Evolutionary conservation across 2,329 filamentous ascomycete genomes (phyloP).

Genomic region (Ascochyta clinopodiicola): DNA sequence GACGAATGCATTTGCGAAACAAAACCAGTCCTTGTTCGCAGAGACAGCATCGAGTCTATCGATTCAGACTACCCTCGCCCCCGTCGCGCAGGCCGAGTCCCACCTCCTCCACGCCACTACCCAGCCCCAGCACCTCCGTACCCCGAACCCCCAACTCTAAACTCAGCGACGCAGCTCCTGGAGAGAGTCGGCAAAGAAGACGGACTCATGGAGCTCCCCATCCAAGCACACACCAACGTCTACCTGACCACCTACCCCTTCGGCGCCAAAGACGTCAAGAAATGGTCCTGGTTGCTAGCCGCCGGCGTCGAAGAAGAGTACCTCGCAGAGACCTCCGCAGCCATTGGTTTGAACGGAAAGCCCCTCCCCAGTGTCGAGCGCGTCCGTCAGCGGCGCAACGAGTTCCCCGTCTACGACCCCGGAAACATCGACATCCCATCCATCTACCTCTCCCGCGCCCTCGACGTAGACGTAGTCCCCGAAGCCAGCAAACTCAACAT

Average conservation of each 20-base stretch:
- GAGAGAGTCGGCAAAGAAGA: conserved; percentile 24
- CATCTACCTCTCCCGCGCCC: conserved; percentile 29
- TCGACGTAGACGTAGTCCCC: conserved; percentile 25
- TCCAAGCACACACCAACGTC: conserved; percentile 21
- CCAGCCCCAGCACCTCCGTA: not conserved
- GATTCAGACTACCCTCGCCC: conserved; percentile 13
- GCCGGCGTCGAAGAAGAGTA: conserved; percentile 25
- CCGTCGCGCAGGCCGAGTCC: conserved; percentile 14
- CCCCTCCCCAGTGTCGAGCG: conserved; percentile 4
- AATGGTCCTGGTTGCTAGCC: conserved; percentile 31
- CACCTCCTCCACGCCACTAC: conserved; percentile 4
- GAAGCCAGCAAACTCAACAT: conserved; percentile 21
- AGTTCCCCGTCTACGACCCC: conserved; percentile 16
- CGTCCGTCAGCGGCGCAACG: conserved; percentile 10
- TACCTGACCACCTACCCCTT: conserved; percentile 37
- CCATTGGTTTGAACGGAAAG: conserved; percentile 4
- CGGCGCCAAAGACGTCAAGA: conserved; percentile 31
- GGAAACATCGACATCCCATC: conserved; percentile 20
- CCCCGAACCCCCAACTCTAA: conserved; percentile 4
- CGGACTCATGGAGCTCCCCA: conserved; percentile 26
- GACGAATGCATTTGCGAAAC: conserved; percentile 9
- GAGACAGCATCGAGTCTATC: conserved; percentile 18
- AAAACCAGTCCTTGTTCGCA: conserved; percentile 11
- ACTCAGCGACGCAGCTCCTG: conserved; percentile 25
- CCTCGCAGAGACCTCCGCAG: conserved; percentile 9